phyloP scores from a whole-genome alignment of 352 stramenopile species.

The Phytophthora agathidicida region DNA sequence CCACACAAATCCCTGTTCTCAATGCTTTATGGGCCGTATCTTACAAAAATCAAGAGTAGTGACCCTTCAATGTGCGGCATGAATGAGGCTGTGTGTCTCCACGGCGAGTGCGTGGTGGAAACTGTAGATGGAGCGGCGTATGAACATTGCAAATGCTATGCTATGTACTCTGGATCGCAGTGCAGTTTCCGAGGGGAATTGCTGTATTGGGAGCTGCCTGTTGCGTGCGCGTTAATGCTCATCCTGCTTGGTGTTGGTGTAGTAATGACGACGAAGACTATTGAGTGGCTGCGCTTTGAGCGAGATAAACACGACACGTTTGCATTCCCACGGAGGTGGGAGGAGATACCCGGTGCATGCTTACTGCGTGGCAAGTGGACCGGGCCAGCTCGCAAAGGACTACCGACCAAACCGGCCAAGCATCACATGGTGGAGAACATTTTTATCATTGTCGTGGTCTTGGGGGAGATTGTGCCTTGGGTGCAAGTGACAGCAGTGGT shows the following conservation, averaged over 20 bases:
- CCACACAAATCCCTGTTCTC: too few relatives aligned
- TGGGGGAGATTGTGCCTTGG: slow-evolving; percentile 56
- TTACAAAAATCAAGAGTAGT: too few relatives aligned
- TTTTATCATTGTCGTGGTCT: slow-evolving; percentile 33
- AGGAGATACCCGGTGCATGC: not conserved
- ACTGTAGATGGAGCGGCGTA: slow-evolving; percentile 9
- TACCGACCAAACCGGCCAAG: slow-evolving; percentile 27
- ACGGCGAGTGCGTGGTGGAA: slow-evolving; percentile 49
- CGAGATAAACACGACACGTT: slow-evolving; percentile 43
- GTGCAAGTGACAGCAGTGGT: slow-evolving; percentile 50
- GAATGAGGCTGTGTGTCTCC: slow-evolving; percentile 43
- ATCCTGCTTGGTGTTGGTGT: slow-evolving; percentile 40
- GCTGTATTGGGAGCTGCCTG: slow-evolving; percentile 56
- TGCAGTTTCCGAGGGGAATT: slow-evolving; percentile 50
- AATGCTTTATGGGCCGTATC: too few relatives aligned
- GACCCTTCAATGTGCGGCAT: slow-evolving; percentile 72
- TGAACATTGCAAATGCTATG: slow-evolving; percentile 47
- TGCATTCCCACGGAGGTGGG: slow-evolving; percentile 47
- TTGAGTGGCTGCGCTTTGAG: slow-evolving; percentile 44
- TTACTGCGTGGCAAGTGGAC: slow-evolving; percentile 44
- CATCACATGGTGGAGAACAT: slow-evolving; percentile 35
- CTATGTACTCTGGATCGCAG: slow-evolving; percentile 53
- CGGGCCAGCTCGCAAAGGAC: slow-evolving; percentile 33
- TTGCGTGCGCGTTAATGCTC: slow-evolving; percentile 48
- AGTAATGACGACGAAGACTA: slow-evolving; percentile 29